Percentiles rank a stretch among this genome's conserved stretches.
Evolutionary conservation across 73 alveolate genomes (phyloP).

Genomic region (Paramecium sexaurelia): DNA sequence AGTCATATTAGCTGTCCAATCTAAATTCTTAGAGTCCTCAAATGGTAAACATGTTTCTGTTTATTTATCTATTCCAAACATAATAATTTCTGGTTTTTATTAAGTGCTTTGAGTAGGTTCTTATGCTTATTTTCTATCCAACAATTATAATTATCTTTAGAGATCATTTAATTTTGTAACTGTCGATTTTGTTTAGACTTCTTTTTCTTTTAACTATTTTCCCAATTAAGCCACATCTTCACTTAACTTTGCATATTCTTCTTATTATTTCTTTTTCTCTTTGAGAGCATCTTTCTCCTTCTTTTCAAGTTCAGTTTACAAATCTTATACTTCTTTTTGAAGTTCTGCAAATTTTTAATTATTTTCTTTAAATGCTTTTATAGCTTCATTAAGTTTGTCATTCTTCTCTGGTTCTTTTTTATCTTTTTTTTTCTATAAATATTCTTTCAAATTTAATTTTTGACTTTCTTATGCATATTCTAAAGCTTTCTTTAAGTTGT

Average conservation of each 20-base stretch:
- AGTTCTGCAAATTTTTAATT: background rate
- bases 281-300: background rate
- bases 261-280: background rate
- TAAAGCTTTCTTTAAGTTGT: background rate
- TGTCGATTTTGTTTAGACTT: background rate
- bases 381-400: background rate
- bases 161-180: constrained; percentile 15
- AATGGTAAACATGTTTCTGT: background rate
- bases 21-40: constrained; percentile 45
- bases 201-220: constrained; percentile 5
- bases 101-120: background rate
- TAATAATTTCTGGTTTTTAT: background rate
- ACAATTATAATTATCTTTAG: background rate
- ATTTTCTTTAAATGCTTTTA: background rate
- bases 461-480: background rate
- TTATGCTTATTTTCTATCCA: background rate
- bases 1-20: background rate
- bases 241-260: background rate
- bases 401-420: background rate
- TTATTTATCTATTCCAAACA: background rate
- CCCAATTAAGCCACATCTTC: background rate
- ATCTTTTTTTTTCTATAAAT: background rate
- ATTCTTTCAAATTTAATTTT: background rate
- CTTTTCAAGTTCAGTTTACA: background rate
- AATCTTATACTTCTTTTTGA: background rate